Conservation (phyloP, 108 stramenopile species). For the Stephanodiscus minutulus region DNA sequence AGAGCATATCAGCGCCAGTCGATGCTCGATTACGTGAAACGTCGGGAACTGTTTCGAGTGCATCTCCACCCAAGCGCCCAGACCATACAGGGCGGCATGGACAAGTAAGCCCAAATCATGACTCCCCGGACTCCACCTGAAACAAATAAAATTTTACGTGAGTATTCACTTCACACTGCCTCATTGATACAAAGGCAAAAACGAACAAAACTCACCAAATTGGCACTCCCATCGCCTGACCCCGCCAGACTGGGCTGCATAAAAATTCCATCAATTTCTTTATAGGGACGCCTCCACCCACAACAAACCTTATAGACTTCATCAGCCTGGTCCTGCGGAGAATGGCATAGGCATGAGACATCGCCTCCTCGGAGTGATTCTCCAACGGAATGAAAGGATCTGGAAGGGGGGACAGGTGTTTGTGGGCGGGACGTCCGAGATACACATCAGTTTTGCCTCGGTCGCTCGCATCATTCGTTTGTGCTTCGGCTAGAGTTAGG, state of each 20-base stretch:
- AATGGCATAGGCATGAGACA: slow-evolving; percentile 65
- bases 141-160: background rate
- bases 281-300: slow-evolving; percentile 48
- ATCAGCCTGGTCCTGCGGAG: slow-evolving; percentile 67
- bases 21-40: slow-evolving; percentile 61
- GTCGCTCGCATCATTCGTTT: slow-evolving; percentile 21
- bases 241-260: slow-evolving; percentile 40
- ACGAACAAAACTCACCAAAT: slow-evolving; percentile 50
- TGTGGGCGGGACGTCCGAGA: slow-evolving; percentile 15
- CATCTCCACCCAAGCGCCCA: slow-evolving; percentile 62
- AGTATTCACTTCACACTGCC: background rate
- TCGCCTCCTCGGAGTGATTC: slow-evolving; percentile 75
- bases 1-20: slow-evolving; percentile 71
- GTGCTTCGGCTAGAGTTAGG: slow-evolving; percentile 41
- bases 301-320: slow-evolving; percentile 58
- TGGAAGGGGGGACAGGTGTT: slow-evolving; percentile 57
- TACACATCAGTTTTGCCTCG: slow-evolving; percentile 41
- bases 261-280: slow-evolving; percentile 18
- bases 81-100: slow-evolving; percentile 62
- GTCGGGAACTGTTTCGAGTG: slow-evolving; percentile 70
- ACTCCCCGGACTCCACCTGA: slow-evolving; percentile 78
- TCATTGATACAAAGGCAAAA: background rate
- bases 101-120: slow-evolving; percentile 76
- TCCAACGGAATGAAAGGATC: slow-evolving; percentile 69
- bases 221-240: slow-evolving; percentile 65